A percentile compares a stretch with the other conserved stretches of the same genome.
phyloP scores from a whole-genome alignment of 2,329 filamentous ascomycete species.

The Aspergillus ruber region DNA sequence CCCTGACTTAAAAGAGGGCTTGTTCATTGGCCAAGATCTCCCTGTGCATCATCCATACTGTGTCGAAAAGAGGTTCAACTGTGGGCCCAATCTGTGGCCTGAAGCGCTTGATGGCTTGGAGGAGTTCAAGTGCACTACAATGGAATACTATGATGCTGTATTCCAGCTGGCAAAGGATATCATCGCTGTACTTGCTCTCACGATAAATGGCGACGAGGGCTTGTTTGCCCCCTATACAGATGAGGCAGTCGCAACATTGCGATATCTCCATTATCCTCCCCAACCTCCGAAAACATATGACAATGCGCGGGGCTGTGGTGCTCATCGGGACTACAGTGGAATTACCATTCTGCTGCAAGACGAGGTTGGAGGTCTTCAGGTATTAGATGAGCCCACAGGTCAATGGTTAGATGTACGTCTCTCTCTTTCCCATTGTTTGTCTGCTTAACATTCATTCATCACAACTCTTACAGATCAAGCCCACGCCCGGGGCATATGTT shows the following conservation, averaged over 20 bases:
- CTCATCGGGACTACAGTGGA: conserved; percentile 40
- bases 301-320: conserved; percentile 35
- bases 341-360: conserved; percentile 39
- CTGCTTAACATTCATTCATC: neutral
- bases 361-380: conserved; percentile 33
- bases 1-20: conserved; percentile 41
- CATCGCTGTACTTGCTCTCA: conserved; percentile 35
- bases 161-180: conserved; percentile 37
- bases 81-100: conserved; percentile 39
- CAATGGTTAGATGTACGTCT: conserved; percentile 26
- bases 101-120: conserved; percentile 12
- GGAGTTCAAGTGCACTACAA: conserved; percentile 33
- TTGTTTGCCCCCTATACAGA: conserved; percentile 33
- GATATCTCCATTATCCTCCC: conserved; percentile 39
- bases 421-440: neutral
- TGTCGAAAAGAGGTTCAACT: conserved; percentile 32
- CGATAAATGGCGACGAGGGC: conserved; percentile 30
- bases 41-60: conserved; percentile 32
- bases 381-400: conserved; percentile 22
- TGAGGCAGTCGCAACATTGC: conserved; percentile 37
- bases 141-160: conserved; percentile 37
- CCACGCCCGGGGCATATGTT: conserved; percentile 22
- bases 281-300: conserved; percentile 33
- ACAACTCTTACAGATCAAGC: conserved; percentile 14
- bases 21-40: conserved; percentile 40